Conservation (phyloP, 176 grass and related monocot species). For the Musa acuminata region DNA sequence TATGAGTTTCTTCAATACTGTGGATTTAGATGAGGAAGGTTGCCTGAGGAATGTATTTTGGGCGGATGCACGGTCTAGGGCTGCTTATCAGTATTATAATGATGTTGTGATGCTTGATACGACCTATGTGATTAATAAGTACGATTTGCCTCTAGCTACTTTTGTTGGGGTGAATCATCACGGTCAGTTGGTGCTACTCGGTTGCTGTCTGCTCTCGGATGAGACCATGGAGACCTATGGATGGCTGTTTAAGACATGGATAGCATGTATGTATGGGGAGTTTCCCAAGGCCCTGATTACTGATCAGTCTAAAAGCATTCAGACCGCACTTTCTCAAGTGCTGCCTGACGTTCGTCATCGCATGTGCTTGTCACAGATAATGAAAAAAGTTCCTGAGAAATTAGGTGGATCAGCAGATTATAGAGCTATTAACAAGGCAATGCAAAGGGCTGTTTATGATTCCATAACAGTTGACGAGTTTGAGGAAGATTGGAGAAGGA, state of each 20-base stretch:
- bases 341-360: slow-evolving; percentile 69
- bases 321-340: slow-evolving; percentile 67
- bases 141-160: slow-evolving; percentile 79
- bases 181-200: slow-evolving; percentile 67
- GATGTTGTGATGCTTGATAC: slow-evolving; percentile 75
- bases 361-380: slow-evolving; percentile 81
- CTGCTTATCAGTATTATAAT: slow-evolving; percentile 76
- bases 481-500: slow-evolving; percentile 68
- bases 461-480: slow-evolving; percentile 72
- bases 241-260: slow-evolving; percentile 84
- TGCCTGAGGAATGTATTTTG: slow-evolving; percentile 66
- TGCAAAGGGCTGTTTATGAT: slow-evolving; percentile 83
- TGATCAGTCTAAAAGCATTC: slow-evolving; percentile 67
- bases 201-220: slow-evolving; percentile 71
- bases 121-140: slow-evolving; percentile 55
- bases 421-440: slow-evolving; percentile 63
- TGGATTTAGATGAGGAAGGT: slow-evolving; percentile 84
- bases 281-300: slow-evolving; percentile 76
- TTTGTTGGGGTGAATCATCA: slow-evolving; percentile 91
- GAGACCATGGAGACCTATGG: slow-evolving; percentile 77
- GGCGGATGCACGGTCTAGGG: slow-evolving; percentile 79
- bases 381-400: slow-evolving; percentile 60
- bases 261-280: slow-evolving; percentile 88
- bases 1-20: slow-evolving; percentile 71
- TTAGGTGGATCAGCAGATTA: slow-evolving; percentile 71